A percentile compares a stretch with the other conserved stretches of the same genome.
These are phyloP conservation scores for Pleurotus giganteus DNA, from an alignment of 768 basidiomycete genomes.

Conservation along the genomic window DNA sequence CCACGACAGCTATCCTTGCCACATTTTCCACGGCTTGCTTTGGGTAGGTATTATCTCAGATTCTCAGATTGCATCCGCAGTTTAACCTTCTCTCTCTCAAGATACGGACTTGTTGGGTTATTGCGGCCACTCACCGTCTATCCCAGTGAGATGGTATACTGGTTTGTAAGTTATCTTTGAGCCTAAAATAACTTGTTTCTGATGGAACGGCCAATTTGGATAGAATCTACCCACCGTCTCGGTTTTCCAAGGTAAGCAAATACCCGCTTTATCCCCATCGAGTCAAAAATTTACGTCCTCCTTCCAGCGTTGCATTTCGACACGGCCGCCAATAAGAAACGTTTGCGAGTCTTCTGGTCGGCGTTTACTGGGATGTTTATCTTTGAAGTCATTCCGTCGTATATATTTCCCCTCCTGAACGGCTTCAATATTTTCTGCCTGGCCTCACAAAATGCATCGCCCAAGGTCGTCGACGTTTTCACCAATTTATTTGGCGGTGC, in stretches of 20 bases:
- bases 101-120: conserved; percentile 60
- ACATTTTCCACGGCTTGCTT: conserved; percentile 67
- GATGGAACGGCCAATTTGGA: not conserved
- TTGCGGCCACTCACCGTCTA: conserved; percentile 58
- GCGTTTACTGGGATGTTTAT: conserved; percentile 51
- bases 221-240: conserved; percentile 59
- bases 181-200: not conserved
- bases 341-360: conserved; percentile 50
- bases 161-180: conserved; percentile 36
- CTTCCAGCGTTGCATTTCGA: conserved; percentile 48
- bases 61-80: not conserved
- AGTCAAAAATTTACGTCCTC: not conserved
- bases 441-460: conserved; percentile 46
- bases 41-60: conserved; percentile 34
- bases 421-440: conserved; percentile 62
- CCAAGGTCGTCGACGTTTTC: conserved; percentile 43
- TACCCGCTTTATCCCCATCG: not conserved
- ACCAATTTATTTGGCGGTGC: conserved; percentile 68
- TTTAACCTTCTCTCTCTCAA: conserved; percentile 17
- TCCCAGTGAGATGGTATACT: conserved; percentile 65
- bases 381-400: conserved; percentile 52
- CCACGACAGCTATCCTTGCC: conserved; percentile 55
- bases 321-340: conserved; percentile 39
- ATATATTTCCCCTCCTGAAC: conserved; percentile 63
- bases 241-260: conserved; percentile 49